Percentiles rank a stretch among this genome's conserved stretches.
phyloP scores from a whole-genome alignment of 768 basidiomycete species.

The Rhodotorula toruloides region DNA sequence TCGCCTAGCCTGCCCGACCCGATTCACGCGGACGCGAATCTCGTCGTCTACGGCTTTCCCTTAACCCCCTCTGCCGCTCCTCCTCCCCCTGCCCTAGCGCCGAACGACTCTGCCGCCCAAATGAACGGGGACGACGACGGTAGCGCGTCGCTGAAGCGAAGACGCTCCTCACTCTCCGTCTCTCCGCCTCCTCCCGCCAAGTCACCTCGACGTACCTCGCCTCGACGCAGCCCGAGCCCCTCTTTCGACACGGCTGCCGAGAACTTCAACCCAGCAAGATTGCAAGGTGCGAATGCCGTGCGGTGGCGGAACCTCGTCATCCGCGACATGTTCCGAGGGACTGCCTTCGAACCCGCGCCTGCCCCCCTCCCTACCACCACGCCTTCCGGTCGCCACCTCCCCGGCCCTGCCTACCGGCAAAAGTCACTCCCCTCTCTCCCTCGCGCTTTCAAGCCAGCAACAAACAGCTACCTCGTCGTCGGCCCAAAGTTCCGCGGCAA shows the following conservation, averaged over 20 bases:
- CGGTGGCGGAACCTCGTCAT: slow-evolving; percentile 42
- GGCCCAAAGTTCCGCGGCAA: slow-evolving; percentile 57
- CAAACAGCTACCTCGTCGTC: slow-evolving; percentile 49
- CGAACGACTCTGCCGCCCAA: too few relatives aligned
- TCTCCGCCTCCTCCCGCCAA: slow-evolving; percentile 30
- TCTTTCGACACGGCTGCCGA: slow-evolving; percentile 6
- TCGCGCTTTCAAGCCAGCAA: slow-evolving; percentile 10
- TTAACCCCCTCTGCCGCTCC: slow-evolving; percentile 42
- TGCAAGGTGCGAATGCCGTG: neutral
- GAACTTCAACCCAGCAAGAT: slow-evolving; percentile 19
- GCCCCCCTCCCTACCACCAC: neutral
- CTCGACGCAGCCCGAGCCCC: neutral
- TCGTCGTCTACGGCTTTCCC: slow-evolving; percentile 63
- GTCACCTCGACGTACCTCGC: slow-evolving; percentile 12
- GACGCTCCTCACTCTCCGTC: slow-evolving; percentile 38
- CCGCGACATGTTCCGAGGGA: slow-evolving; percentile 45
- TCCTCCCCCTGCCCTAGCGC: neutral
- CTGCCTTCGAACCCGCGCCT: slow-evolving; percentile 9
- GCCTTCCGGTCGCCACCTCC: slow-evolving; percentile 12
- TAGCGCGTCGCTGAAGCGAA: slow-evolving; percentile 37
- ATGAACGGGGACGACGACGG: neutral
- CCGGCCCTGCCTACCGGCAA: slow-evolving; percentile 27
- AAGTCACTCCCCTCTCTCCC: slow-evolving; percentile 23
- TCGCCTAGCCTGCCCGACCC: slow-evolving; percentile 22
- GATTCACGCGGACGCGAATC: slow-evolving; percentile 46